Percentiles rank a stretch among this genome's conserved stretches.
These are phyloP conservation scores for Penicillium pancosmium DNA, from an alignment of 495 filamentous ascomycete genomes.

Conservation along the genomic window DNA sequence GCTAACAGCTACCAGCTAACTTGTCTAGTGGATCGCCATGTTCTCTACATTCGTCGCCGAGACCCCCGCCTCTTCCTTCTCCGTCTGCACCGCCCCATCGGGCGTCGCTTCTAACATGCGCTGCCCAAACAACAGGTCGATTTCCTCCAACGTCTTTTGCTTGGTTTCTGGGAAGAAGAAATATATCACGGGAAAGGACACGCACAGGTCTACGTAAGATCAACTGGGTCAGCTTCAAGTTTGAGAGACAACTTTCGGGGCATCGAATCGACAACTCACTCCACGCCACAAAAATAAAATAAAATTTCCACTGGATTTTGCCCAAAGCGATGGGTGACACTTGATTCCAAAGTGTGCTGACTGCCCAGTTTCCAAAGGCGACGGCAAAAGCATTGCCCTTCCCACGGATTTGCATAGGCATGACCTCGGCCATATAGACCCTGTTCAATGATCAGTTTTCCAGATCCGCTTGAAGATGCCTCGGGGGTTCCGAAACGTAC, in stretches of 20 bases:
- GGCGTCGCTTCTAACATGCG: conserved; percentile 32
- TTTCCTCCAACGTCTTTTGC: conserved; percentile 57
- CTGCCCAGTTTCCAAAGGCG: conserved; percentile 52
- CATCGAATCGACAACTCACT: conserved; percentile 27
- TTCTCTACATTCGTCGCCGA: conserved; percentile 24
- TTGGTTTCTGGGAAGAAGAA: conserved; percentile 61
- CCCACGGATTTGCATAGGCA: conserved; percentile 54
- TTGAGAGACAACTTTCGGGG: background rate
- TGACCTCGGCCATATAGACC: conserved; percentile 54
- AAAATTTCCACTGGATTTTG: conserved; percentile 48
- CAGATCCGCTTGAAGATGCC: background rate
- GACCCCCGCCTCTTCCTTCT: conserved; percentile 21
- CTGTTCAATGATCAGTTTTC: conserved; percentile 16
- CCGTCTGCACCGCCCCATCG: conserved; percentile 30
- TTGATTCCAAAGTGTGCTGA: conserved; percentile 53
- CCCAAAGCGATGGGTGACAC: conserved; percentile 51
- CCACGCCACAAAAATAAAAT: conserved; percentile 48
- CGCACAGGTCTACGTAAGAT: conserved; percentile 33
- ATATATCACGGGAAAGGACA: conserved; percentile 46
- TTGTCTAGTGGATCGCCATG: conserved; percentile 1
- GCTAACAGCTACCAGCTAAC: background rate
- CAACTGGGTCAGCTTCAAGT: conserved; percentile 4
- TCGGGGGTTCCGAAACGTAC: conserved; percentile 23
- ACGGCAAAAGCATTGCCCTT: conserved; percentile 52
- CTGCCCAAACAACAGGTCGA: conserved; percentile 57